Evolutionary conservation across 2,329 filamentous ascomycete species (phyloP), one percentile per base, ranked within the genome.

Genomic region (Calonectria hawksworthii): DNA sequence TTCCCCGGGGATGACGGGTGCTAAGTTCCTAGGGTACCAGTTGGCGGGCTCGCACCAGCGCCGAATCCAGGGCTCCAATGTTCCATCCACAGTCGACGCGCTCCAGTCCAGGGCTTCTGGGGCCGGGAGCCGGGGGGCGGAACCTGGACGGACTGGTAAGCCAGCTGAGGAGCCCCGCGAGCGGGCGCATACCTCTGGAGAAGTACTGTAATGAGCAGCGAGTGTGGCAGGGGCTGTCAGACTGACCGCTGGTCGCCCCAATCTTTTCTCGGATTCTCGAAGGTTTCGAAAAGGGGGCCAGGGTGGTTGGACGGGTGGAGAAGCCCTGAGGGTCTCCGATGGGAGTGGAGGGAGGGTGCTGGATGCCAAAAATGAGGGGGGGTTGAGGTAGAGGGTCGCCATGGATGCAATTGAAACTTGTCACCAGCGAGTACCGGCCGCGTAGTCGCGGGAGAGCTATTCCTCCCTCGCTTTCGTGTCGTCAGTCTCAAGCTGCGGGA

Each of bases 221-320:
- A 70, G 72, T 69, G 54, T 59, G 63, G 68, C 75, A 80, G 74
- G 80, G 78, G 75, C 36, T 59, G 67, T 73, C 70, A 72, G 79
- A 73, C 75, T 81, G 80, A 81, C 80, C 80, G 80, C 80, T 76
- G 78, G 78, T 81, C 79, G 77, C 77, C 79, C 80, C 80, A 52
- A 23, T 74, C 76, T 80, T 75, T 80, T 74, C 68, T 76, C 68
- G 77, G 72, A 81, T 81, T 81, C 80, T 81, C 79, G 80, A 81
- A 81, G 80, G 79, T 80, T 81, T 81, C 80, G 80, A 81, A 81
- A 81, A 74, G 77, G 79, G 51, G 78, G 78, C 74, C 78, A 76
- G 80, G 77, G 78, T 73, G 65, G 70, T 50, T 59, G 67, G 38
- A 70, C 72, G 54, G 70, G 78, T 78, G 77, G 74, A 76, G 74